Base-by-base conservation (phyloP, 371 early-diverging fungal genomes). In the Syncephalastrum racemosum region DNA sequence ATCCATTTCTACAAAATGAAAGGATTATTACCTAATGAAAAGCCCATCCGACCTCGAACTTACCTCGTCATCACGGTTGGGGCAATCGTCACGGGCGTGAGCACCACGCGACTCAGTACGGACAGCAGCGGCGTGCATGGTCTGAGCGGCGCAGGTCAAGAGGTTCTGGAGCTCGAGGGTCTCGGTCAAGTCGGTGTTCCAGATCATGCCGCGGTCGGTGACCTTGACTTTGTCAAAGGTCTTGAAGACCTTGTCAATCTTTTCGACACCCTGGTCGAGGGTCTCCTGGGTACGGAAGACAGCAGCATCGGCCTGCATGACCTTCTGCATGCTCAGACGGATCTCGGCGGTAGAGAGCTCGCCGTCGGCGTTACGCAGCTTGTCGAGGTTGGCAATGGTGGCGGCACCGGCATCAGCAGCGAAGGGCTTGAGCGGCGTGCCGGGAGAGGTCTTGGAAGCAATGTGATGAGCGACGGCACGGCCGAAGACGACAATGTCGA, bases 401-500 rank as follows among this genome's bases (percentile, higher is more conserved):
- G n/a, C n/a, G 22, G 86, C 83, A 59, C 97, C 97, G 53, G 95
- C 94, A 68, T 91, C 88, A 51, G 86, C 77, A 52, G 92, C 84
- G 40, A 96, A 82, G 31, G 90, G 89, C 61, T 79, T 79, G 73
- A 94, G 91, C 20, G 96, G 93, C 51, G 89, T 90, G 62, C 85
- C 83, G 68, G 96, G 97, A n/a, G n/a, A n/a, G n/a, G n/a, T n/a
- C 68, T 86, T 85, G 23, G 92, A 78, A 68, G 88, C 87, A 77
- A 98, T 95, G 81, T 96, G 94, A 63, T 91, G 93, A 18, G 97
- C 96, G 62, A 87, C 88, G 46, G 95, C 94, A 77, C 98, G 93
- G 51, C 98, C 98, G 78, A 96, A 98, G 60, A 98, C 97, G 42
- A 96, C 97, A 63, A 97, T 93, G 62, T 95, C 97, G 55, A 97